Percentiles rank a stretch among this genome's conserved stretches.
These are phyloP conservation scores for Microcos paniculata DNA, from an alignment of 345 rosid species.

Conservation along the genomic window DNA sequence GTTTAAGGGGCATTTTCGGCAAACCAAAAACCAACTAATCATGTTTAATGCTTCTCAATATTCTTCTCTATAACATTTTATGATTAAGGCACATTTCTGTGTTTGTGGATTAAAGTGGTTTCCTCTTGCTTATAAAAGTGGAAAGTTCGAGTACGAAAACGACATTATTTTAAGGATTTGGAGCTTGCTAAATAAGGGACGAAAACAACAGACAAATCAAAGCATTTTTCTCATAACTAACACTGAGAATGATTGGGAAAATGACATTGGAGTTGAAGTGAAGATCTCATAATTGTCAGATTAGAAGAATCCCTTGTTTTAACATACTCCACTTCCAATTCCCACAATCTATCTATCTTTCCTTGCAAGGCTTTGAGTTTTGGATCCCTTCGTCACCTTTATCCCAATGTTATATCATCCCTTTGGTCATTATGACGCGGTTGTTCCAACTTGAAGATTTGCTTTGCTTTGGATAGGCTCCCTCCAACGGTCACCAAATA, in stretches of 20 bases:
- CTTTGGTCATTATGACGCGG: constrained; percentile 36
- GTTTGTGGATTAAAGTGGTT: too few relatives aligned
- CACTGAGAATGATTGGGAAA: constrained; percentile 19
- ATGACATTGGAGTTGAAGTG: constrained; percentile 26
- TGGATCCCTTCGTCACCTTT: background rate
- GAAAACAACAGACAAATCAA: background rate
- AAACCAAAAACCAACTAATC: background rate
- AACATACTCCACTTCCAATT: background rate
- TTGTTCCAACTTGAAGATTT: constrained; percentile 31
- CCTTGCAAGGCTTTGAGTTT: constrained; percentile 25
- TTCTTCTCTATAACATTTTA: background rate
- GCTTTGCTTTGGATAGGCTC: constrained; percentile 8
- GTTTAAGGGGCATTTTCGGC: background rate
- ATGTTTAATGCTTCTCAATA: background rate
- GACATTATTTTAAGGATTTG: background rate
- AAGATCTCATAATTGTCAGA: constrained; percentile 10
- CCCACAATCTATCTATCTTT: constrained; percentile 20
- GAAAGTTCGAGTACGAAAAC: background rate
- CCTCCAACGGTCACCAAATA: constrained; percentile 11
- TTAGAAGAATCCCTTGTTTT: background rate
- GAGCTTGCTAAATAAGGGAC: too few relatives aligned
- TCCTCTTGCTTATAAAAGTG: background rate
- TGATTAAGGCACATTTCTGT: background rate
- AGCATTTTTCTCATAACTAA: constrained; percentile 13
- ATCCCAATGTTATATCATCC: background rate